Conservation (phyloP, 805 yeast genomes). For the Schwanniomyces occidentalis region DNA sequence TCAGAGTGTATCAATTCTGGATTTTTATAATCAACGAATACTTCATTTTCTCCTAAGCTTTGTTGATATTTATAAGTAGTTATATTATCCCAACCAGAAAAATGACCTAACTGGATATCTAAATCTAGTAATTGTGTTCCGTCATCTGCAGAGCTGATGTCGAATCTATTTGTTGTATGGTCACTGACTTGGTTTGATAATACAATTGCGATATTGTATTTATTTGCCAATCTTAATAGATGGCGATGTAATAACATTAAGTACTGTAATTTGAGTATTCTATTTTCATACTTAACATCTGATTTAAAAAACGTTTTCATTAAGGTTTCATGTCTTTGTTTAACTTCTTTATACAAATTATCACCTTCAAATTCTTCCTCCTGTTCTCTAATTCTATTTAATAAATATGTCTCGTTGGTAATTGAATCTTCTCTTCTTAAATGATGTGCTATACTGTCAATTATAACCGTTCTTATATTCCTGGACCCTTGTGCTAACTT, state of each 20-base stretch:
- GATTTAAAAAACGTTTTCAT: conserved; percentile 22
- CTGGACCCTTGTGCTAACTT: conserved; percentile 31
- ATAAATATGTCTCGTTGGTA: conserved; percentile 37
- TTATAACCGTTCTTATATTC: conserved; percentile 55
- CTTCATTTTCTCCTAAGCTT: not conserved
- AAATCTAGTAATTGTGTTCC: conserved; percentile 38
- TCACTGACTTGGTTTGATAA: conserved; percentile 83
- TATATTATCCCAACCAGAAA: conserved; percentile 70
- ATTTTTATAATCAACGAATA: conserved; percentile 7
- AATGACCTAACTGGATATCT: conserved; percentile 71
- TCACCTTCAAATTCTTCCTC: conserved; percentile 12
- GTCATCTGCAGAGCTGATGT: conserved; percentile 3
- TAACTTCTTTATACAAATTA: conserved; percentile 14
- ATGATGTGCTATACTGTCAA: conserved; percentile 87
- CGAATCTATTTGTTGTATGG: conserved; percentile 32
- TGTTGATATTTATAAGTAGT: conserved; percentile 22
- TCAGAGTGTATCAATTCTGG: conserved; percentile 5
- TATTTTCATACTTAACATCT: conserved; percentile 22
- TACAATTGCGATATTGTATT: conserved; percentile 58
- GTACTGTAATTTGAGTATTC: conserved; percentile 43
- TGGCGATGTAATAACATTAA: conserved; percentile 44
- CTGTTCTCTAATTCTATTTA: conserved; percentile 22
- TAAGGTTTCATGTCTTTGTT: conserved; percentile 16
- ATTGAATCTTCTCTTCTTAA: conserved; percentile 54
- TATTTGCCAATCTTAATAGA: conserved; percentile 49